These are phyloP conservation scores for Pseudogymnoascus sp. DNA, from an alignment of 2,329 filamentous ascomycete species.

Conservation along the genomic window DNA sequence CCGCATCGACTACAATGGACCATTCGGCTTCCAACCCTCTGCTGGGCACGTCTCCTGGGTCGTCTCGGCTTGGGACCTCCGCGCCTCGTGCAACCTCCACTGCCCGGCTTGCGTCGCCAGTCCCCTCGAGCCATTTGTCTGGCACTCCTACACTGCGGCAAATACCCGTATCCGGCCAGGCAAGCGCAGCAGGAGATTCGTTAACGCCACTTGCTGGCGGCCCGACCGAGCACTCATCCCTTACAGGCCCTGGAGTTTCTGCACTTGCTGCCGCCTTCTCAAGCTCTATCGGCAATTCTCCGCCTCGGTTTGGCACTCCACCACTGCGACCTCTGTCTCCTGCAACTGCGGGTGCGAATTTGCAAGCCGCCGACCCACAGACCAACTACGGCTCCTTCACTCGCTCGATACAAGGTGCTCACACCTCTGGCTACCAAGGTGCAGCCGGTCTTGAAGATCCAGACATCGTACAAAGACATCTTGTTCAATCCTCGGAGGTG, in stretches of 20 bases:
- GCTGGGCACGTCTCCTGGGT: background rate
- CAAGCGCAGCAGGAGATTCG: slow-evolving; percentile 34
- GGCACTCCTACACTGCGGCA: slow-evolving; percentile 44
- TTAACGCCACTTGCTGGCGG: slow-evolving; percentile 61
- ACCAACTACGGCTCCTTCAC: slow-evolving; percentile 80
- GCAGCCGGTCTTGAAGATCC: slow-evolving; percentile 72
- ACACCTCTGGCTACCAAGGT: slow-evolving; percentile 35
- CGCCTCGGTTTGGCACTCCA: slow-evolving; percentile 62
- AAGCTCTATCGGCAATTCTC: slow-evolving; percentile 62
- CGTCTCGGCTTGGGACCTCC: slow-evolving; percentile 34
- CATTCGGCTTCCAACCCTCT: slow-evolving; percentile 3
- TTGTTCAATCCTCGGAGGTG: slow-evolving; percentile 64
- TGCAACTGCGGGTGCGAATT: slow-evolving; percentile 37
- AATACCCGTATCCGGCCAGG: slow-evolving; percentile 39
- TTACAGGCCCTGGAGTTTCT: slow-evolving; percentile 74
- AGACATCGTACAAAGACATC: slow-evolving; percentile 82
- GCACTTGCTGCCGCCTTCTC: slow-evolving; percentile 83
- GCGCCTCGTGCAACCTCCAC: slow-evolving; percentile 52
- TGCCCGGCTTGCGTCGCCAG: slow-evolving; percentile 53
- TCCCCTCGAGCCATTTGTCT: slow-evolving; percentile 36
- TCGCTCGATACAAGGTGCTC: slow-evolving; percentile 35
- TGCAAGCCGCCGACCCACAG: slow-evolving; percentile 41
- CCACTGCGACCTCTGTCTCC: slow-evolving; percentile 52
- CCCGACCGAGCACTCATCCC: slow-evolving; percentile 46
- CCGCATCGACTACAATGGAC: background rate